Evolutionary conservation across 371 early-diverging fungal genomes (phyloP), one percentile per base, ranked within the genome.

Genomic region (Syncephalastrum monosporum): DNA sequence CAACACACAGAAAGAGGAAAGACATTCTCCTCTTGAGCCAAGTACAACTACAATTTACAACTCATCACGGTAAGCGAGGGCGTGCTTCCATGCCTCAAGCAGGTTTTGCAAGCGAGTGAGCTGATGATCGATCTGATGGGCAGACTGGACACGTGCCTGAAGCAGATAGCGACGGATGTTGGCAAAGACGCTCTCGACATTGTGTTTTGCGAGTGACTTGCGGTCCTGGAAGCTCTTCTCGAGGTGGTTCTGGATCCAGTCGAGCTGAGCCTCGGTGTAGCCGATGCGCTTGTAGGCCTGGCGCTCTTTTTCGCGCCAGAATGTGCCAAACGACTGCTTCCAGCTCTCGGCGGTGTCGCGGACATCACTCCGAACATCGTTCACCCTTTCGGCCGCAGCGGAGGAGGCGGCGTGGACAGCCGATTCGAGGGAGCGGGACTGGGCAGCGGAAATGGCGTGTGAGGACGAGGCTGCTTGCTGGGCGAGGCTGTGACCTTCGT

Each of bases 241-340:
- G 7, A 78, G 62, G 42, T 72, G 67, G 33, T 71, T 64, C 29
- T 72, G 61, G 12, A 78, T 47, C 71, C 74, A 71, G 23, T 78
- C 58, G 16, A 78, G 60, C 17, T 78, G 75, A 7, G 72, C 67
- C 53, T 78, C 71, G 8, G 79, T 71, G 42, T 78, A 78, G 5
- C 75, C 79, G 25, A 77, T 51, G 47, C 67, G 68, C 10, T 61
- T 55, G 17, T 65, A 73, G 0, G 69, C 68, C 19, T 77, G 66
- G 8, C 57, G 41, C 46, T 77, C 64, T 50, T 71, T 67, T 42
- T 71, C 61, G 43, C 57, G 60, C 75, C 79, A 73, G 56, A 56
- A 69, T 15, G 61, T 41, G 15, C 65, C 79, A 64, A 75, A 71
- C 10, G 57, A 64, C 2, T 64, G 19, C 49, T 63, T 64, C 53